Conservation (phyloP, 352 stramenopile species). For the Thraustochytrium sp. region DNA sequence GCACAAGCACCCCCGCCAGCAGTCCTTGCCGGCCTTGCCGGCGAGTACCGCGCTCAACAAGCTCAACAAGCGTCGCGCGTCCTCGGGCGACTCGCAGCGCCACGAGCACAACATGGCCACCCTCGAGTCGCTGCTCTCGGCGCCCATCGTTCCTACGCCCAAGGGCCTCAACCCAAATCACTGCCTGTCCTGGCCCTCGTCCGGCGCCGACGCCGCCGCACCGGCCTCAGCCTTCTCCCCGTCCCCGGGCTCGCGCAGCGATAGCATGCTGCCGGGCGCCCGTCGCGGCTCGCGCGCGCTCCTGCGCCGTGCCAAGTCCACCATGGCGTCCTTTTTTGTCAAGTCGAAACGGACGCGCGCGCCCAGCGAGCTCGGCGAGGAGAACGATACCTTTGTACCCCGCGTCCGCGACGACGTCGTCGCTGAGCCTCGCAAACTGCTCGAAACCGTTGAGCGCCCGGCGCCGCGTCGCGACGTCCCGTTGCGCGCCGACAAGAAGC, state of each 20-base stretch:
- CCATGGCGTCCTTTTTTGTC: conserved; percentile 15
- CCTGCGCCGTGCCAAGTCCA: not conserved
- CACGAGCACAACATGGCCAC: not conserved
- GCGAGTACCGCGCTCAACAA: not conserved
- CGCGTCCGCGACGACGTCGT: not conserved
- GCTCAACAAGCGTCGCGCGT: conserved; percentile 3
- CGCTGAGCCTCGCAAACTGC: not conserved
- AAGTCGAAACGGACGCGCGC: not conserved
- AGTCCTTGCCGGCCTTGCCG: too few relatives aligned
- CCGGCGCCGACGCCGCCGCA: too few relatives aligned
- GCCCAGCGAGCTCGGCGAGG: not conserved
- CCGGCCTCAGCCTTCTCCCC: too few relatives aligned
- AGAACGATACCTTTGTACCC: not conserved
- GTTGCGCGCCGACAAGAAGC: not conserved
- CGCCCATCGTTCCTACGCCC: not conserved
- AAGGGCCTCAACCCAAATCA: too few relatives aligned
- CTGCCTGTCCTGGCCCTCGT: too few relatives aligned
- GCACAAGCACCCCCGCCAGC: too few relatives aligned
- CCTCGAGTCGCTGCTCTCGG: not conserved
- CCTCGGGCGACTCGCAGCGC: not conserved
- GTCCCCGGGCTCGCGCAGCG: too few relatives aligned
- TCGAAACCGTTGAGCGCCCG: not conserved
- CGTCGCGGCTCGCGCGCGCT: too few relatives aligned
- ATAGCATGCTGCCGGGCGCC: too few relatives aligned
- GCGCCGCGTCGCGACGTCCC: not conserved